Percentiles rank a stretch among this genome's conserved stretches.
phyloP scores from a whole-genome alignment of 768 basidiomycete species.

The Lentinula raphanica region DNA sequence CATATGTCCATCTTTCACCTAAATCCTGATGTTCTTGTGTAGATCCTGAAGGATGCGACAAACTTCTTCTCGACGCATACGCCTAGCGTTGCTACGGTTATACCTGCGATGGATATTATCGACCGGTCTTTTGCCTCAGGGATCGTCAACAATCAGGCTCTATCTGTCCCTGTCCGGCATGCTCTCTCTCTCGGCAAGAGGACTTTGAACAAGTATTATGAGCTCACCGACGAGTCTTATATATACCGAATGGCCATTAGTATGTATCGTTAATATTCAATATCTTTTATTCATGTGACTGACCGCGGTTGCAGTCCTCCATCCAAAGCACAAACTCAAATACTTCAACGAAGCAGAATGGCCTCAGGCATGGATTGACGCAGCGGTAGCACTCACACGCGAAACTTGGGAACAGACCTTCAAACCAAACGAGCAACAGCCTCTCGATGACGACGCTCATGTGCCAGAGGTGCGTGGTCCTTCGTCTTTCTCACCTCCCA shows the following conservation, averaged over 20 bases:
- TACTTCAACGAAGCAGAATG: constrained; percentile 27
- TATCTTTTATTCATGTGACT: neutral
- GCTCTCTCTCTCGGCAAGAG: constrained; percentile 23
- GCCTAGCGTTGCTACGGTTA: constrained; percentile 24
- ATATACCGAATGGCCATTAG: constrained; percentile 28
- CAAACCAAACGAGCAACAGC: no score
- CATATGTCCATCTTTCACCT: neutral
- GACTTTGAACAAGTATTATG: constrained; percentile 28
- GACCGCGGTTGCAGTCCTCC: constrained; percentile 22
- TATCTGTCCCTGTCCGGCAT: constrained; percentile 14
- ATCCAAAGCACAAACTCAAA: constrained; percentile 28
- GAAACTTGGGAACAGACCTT: constrained; percentile 7
- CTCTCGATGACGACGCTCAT: no score
- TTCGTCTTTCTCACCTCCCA: no score
- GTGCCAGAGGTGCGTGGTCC: no score
- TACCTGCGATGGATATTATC: constrained; percentile 35
- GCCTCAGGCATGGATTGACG: constrained; percentile 24
- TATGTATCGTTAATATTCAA: constrained; percentile 14
- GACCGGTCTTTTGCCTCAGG: constrained; percentile 14
- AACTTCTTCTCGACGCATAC: constrained; percentile 24
- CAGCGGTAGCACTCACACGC: constrained; percentile 7
- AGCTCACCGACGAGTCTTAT: constrained; percentile 22
- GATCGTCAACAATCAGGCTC: constrained; percentile 7
- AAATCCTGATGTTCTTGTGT: neutral
- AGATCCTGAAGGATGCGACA: constrained; percentile 32